Base-by-base conservation (phyloP, 2,329 filamentous ascomycete genomes). In the Mycosphaerella arachidis region DNA sequence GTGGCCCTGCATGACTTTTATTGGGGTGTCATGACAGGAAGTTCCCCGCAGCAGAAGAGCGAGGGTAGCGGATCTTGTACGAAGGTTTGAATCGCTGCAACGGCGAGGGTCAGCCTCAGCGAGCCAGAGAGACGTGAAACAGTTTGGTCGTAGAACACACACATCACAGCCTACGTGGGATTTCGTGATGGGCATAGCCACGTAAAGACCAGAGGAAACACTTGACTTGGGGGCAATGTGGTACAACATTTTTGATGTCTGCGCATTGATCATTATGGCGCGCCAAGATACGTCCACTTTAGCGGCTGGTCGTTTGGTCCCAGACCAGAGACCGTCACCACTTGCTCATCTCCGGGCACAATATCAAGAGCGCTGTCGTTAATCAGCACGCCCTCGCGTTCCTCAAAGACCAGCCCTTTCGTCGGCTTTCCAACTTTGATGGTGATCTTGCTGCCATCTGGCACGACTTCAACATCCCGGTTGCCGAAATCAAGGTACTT, bases 371-470 rank as follows among this genome's bases (percentile, higher is more conserved):
- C 82, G 67, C 81, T 84, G 68, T 85, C 82, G 55, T 79, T 77
- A 20, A 84, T 71, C 12, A 78, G 74, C 46, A 84, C 77, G 10
- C 81, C 82, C 56, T 82, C 78, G 55, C 81, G 71, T 67, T 85
- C 83, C 69, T 85, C 83, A 63, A 85, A 84, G 4, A 85, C 83
- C n/a, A 85, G 71, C 12, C 83, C 82, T 64, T 85, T 86, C 2
- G 83, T 82, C 1, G 83, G 82, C 70, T 79, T 81, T 51, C 74
- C 67, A 6, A 79, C 77, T 63, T 69, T 79, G 64, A 85, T 75
- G 31, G 73, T 66, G 37, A 83, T 77, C 48, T 72, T 75, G 45
- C 73, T 70, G n/a, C 75, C 75, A 27, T 73, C 48, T 37, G 61
- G 53, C 13, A 57, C 58, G 9, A 82, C 76, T 56, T 80, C 70